phyloP scores from a whole-genome alignment of 2,329 filamentous ascomycete species.

The Claviceps fusiformis region DNA sequence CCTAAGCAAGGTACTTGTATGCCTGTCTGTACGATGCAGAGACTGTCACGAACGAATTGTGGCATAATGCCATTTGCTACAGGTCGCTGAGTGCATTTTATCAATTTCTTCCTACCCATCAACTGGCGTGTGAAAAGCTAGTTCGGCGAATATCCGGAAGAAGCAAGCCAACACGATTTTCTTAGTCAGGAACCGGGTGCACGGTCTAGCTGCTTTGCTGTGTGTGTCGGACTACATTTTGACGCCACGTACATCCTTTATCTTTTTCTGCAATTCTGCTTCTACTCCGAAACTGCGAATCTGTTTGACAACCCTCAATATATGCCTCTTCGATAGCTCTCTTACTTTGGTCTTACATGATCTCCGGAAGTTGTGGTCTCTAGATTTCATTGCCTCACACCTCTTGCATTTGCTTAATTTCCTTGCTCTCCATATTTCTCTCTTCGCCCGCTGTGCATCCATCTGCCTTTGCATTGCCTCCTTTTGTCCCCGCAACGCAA shows the following conservation, averaged over 20 bases:
- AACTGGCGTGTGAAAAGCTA: background rate
- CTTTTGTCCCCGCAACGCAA: slow-evolving; percentile 40
- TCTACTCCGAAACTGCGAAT: background rate
- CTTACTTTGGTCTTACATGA: background rate
- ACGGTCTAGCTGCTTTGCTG: background rate
- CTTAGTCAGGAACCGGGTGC: background rate
- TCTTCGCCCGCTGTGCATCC: slow-evolving; percentile 21
- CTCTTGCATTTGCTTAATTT: slow-evolving; percentile 6
- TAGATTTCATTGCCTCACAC: background rate
- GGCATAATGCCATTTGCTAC: background rate
- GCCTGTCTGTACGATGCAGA: background rate
- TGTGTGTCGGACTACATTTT: too few relatives aligned
- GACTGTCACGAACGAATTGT: background rate
- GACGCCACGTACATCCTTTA: too few relatives aligned
- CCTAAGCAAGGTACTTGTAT: background rate
- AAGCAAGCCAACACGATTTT: background rate
- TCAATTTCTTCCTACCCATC: background rate
- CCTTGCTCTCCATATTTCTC: slow-evolving; percentile 7
- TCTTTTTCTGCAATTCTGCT: background rate
- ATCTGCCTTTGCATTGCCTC: slow-evolving; percentile 29
- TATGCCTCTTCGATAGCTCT: background rate
- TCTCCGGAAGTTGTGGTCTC: background rate
- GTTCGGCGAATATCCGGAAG: background rate
- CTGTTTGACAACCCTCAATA: background rate
- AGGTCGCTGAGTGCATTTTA: background rate